Conservation (phyloP, 2,329 filamentous ascomycete species). For the Tympanopsis confertula region DNA sequence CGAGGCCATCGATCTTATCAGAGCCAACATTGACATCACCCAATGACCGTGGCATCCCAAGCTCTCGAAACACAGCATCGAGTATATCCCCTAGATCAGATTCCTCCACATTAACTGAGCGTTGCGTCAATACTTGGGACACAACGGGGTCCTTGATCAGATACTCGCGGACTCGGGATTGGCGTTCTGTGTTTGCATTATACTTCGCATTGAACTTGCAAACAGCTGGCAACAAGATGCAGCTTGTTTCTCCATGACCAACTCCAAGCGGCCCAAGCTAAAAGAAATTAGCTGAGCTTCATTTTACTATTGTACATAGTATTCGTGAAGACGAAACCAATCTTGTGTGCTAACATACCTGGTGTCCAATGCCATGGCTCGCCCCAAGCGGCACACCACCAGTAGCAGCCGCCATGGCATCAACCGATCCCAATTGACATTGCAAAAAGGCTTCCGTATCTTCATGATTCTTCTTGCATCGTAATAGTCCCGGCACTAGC, state of each 20-base stretch:
- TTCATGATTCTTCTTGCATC: constrained; percentile 17
- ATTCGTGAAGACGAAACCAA: constrained; percentile 6
- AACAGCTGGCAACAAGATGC: constrained; percentile 39
- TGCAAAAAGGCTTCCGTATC: constrained; percentile 28
- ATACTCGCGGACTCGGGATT: constrained; percentile 23
- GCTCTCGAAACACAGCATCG: constrained; percentile 32
- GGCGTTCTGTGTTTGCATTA: constrained; percentile 23
- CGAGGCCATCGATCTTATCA: constrained; percentile 33
- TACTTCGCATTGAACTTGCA: constrained; percentile 38
- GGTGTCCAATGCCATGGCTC: constrained; percentile 39
- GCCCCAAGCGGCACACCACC: constrained; percentile 30
- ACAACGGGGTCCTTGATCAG: constrained; percentile 25
- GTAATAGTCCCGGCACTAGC: constrained; percentile 28
- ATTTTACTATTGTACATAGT: constrained; percentile 27
- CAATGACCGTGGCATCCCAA: constrained; percentile 41
- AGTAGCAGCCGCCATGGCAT: constrained; percentile 34
- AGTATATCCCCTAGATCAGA: constrained; percentile 37
- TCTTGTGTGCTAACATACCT: constrained; percentile 12
- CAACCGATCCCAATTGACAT: constrained; percentile 37
- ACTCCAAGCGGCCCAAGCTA: constrained; percentile 39
- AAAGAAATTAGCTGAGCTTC: constrained; percentile 18
- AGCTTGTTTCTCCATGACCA: constrained; percentile 48
- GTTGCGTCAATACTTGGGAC: constrained; percentile 17
- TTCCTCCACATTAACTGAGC: constrained; percentile 11
- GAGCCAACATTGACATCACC: constrained; percentile 34